phyloP scores from a whole-genome alignment of 106 monocot genomes.

The Amphibolis antarctica region DNA sequence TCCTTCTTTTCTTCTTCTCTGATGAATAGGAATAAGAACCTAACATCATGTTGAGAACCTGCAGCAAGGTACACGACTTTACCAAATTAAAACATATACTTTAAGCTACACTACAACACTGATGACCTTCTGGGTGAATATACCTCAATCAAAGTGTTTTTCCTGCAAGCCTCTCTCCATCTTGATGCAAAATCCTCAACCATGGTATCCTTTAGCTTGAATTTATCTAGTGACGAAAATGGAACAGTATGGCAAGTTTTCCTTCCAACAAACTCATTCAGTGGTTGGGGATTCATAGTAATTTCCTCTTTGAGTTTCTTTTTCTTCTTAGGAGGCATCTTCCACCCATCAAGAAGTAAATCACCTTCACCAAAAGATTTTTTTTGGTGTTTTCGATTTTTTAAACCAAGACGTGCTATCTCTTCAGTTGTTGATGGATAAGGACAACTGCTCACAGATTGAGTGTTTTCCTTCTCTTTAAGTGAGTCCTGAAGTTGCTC shows the following conservation, averaged over 20 bases:
- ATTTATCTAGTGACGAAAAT: not conserved
- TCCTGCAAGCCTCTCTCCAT: conserved; percentile 68
- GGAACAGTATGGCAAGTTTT: conserved; percentile 2
- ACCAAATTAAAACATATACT: not conserved
- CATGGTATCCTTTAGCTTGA: conserved; percentile 12
- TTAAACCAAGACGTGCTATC: conserved; percentile 60
- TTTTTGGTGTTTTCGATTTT: conserved; percentile 15
- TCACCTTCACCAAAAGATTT: conserved; percentile 4
- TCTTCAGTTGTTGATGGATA: conserved; percentile 95
- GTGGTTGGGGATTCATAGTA: not conserved
- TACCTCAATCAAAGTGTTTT: conserved; percentile 56
- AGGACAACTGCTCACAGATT: conserved; percentile 60
- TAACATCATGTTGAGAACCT: conserved; percentile 69
- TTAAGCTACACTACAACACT: not conserved
- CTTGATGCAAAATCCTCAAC: conserved; percentile 45
- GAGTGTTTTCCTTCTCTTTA: conserved; percentile 14
- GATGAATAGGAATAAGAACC: conserved; percentile 27
- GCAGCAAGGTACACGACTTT: not conserved
- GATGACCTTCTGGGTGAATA: not conserved
- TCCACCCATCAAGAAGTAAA: not conserved
- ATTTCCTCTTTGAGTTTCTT: conserved; percentile 26
- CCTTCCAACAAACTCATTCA: conserved; percentile 5
- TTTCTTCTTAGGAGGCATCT: conserved; percentile 32
- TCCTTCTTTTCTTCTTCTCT: conserved; percentile 23
- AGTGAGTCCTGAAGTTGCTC: conserved; percentile 10